phyloP scores from a whole-genome alignment of 176 grass and related monocot species.

The Tillandsia fasciculata region DNA sequence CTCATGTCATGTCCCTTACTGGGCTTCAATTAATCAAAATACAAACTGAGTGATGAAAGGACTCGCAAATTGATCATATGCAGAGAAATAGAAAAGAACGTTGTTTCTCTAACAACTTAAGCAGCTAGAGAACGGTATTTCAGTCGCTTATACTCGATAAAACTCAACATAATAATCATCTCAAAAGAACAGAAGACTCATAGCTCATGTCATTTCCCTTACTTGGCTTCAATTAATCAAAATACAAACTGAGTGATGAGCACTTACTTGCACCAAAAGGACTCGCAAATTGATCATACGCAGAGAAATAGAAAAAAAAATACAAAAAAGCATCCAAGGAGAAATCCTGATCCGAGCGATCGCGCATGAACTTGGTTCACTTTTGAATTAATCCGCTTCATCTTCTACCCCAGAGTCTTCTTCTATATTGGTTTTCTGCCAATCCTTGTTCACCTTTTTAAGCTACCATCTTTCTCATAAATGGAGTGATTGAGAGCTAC shows the following conservation, averaged over 20 bases:
- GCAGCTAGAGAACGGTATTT: no score
- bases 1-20: no score
- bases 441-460: neutral
- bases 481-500: no score
- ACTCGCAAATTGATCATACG: constrained; percentile 55
- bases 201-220: neutral
- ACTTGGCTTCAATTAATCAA: neutral
- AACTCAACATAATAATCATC: no score
- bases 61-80: no score
- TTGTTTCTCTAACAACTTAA: no score
- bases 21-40: no score
- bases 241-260: neutral
- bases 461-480: no score
- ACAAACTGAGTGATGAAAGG: no score
- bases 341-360: constrained; percentile 31
- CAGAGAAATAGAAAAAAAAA: constrained; percentile 62
- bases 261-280: neutral
- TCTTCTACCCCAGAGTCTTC: neutral
- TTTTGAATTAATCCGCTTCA: neutral
- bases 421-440: neutral
- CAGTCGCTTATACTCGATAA: no score
- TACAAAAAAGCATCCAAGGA: constrained; percentile 76
- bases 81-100: no score
- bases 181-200: no score
- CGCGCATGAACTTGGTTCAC: neutral